Evolutionary conservation across 257 asterid genomes (phyloP), one percentile per base, ranked within the genome.

Genomic region (Jacaranda copaia): DNA sequence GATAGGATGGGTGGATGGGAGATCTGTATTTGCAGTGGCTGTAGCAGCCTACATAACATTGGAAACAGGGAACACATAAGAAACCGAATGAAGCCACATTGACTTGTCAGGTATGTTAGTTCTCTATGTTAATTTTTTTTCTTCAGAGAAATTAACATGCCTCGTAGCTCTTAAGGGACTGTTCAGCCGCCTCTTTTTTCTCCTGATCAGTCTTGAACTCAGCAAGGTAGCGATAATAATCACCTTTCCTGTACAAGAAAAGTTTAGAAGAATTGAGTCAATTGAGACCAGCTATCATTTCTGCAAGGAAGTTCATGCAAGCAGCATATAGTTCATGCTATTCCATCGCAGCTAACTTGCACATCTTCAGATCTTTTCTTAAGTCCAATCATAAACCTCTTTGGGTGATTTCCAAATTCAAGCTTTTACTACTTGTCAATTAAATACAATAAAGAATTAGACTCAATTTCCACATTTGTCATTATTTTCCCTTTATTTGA

Each of bases 101-200:
- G 60, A 69, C 36, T 51, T 18, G 40, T 48, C 18, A 53, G 14
- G 51, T 32, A 35, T 46, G 8, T 65, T 58, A 62, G 53, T 73
- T 62, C 46, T 58, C 45, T 51, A 32, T 48, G 65, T 72, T 48
- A 59, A 56, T 68, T 51, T 40, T 10, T 25, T 8, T 52, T 12
- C 8, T 49, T 12, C 4, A 63, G 36, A 77, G 73, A 39, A 76
- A 66, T 39, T 48, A 74, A 74, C 87, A 80, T 88, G 87, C 98
- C 98, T 93, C 98, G 9, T 93, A 93, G 81, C 96, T 93, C 85
- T 91, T 88, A 79, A 87, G 85, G 68, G 98, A 93, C 68, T 84
- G 87, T 42, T 93, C 98, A 67, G 98, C 86, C 46, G 96, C 91
- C 75, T 93, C 98, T 72, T 91, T 93, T 64, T 85, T 93, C 16